Conservation (phyloP, 2,329 filamentous ascomycete genomes). For the Alternaria sp. region DNA sequence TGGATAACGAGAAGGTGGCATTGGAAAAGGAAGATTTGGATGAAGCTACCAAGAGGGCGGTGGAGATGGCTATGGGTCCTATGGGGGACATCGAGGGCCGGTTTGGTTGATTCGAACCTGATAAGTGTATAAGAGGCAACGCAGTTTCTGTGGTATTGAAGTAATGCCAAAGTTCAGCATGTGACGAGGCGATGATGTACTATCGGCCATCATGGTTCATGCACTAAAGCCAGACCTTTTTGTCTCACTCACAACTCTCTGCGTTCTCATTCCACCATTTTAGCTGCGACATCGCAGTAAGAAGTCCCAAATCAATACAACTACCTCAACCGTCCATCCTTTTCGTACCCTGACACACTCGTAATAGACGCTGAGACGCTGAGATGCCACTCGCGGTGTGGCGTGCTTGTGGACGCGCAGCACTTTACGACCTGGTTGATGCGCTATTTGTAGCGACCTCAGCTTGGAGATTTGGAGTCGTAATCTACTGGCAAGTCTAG, state of each 20-base stretch:
- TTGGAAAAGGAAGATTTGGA: slow-evolving; percentile 68
- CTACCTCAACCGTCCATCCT: background rate
- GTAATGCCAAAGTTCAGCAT: too few relatives aligned
- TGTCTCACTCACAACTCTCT: background rate
- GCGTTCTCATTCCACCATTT: background rate
- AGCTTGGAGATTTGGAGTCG: slow-evolving; percentile 14
- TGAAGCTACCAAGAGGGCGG: slow-evolving; percentile 56
- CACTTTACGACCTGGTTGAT: background rate
- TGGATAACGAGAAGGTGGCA: slow-evolving; percentile 65
- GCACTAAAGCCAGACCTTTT: background rate
- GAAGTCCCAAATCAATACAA: background rate
- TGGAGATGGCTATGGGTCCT: slow-evolving; percentile 12
- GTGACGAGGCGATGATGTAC: background rate
- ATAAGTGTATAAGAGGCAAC: too few relatives aligned
- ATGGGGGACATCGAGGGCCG: background rate
- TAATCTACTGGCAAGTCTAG: slow-evolving; percentile 6
- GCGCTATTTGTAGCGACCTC: background rate
- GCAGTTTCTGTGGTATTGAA: too few relatives aligned
- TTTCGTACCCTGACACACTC: background rate
- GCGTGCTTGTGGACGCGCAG: background rate
- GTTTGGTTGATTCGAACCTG: background rate
- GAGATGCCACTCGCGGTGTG: slow-evolving; percentile 3
- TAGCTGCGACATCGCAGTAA: too few relatives aligned
- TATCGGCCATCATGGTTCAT: slow-evolving; percentile 7
- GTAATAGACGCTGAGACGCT: background rate